Evolutionary conservation across 2,329 filamentous ascomycete species (phyloP), one percentile per base, ranked within the genome.

Genomic region (Sclerotiophoma versabilis): DNA sequence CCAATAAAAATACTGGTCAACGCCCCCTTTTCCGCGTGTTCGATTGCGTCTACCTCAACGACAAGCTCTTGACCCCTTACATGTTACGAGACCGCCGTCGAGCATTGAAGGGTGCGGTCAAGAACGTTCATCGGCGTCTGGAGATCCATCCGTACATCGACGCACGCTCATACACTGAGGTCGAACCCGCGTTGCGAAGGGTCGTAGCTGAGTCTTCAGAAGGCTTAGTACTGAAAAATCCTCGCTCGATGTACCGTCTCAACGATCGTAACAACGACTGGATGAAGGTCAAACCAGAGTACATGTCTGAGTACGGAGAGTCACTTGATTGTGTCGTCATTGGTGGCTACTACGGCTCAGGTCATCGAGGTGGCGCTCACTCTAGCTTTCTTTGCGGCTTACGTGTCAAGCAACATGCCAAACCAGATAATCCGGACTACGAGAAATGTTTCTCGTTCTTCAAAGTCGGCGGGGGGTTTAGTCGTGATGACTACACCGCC

Each of bases 221-320:
- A 74, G 95, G 95, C 1, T 81, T 98, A 0, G 92, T 99, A 0
- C 78, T 98, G 46, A 99, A 99, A 79, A 98, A 96, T 59, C 95
- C 95, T 7, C 83, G 89, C 5, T 96, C 93, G 0, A 83, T 86
- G 68, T 99, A 99, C 72, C 84, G 86, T 6, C 82, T 98, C 9
- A 96, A 96, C 69, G 90, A 91, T 63, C 89, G 95, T 41, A 95
- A 96, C 66, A 91, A 96, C 65, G 91, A 96, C 75, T 99, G 95
- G 95, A 89, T 97, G 77, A 99, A 99, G 73, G 93, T 99, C 8
- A 99, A 99, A 69, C 95, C 95, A 1, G 95, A 99, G 61, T 99
- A 99, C 74, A 97, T 98, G 93, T 88, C 88, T 2, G 93, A 96
- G 59, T 96, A 95, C 72, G 95, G 95, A 57, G 93, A 98, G 75